phyloP scores from a whole-genome alignment of 441 rosid genomes.

The Heliophila coronopifolia region DNA sequence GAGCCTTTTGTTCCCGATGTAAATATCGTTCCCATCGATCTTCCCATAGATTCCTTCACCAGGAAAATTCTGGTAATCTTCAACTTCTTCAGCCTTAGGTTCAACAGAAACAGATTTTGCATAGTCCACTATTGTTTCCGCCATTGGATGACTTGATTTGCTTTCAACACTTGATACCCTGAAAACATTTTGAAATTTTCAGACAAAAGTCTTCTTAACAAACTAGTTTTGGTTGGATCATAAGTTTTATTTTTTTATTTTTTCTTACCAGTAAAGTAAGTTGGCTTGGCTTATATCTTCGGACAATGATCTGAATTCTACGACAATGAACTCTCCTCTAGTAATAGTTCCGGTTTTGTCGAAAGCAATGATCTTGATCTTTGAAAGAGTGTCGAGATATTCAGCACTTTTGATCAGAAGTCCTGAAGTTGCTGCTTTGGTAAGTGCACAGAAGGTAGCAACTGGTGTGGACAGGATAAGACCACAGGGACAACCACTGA shows the following conservation, averaged over 20 bases:
- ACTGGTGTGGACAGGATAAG: slow-evolving; percentile 87
- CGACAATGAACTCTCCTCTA: slow-evolving; percentile 69
- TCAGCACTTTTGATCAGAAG: slow-evolving; percentile 81
- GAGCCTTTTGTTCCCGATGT: slow-evolving; percentile 67
- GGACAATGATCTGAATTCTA: slow-evolving; percentile 44
- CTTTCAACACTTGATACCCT: slow-evolving; percentile 93
- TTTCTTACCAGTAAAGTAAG: slow-evolving; percentile 36
- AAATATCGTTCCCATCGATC: slow-evolving; percentile 55
- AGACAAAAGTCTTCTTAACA: neutral
- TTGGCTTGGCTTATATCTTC: slow-evolving; percentile 33
- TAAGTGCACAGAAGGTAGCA: slow-evolving; percentile 84
- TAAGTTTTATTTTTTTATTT: too few species aligned
- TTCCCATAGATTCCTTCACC: slow-evolving; percentile 84
- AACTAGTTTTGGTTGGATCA: too few species aligned
- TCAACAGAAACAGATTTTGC: slow-evolving; percentile 49
- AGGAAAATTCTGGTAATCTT: slow-evolving; percentile 61
- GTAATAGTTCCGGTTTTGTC: slow-evolving; percentile 95
- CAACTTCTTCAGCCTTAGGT: slow-evolving; percentile 65
- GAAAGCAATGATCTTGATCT: slow-evolving; percentile 62
- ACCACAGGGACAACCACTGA: slow-evolving; percentile 90
- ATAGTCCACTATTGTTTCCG: slow-evolving; percentile 58
- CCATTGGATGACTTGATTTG: slow-evolving; percentile 93
- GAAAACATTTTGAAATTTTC: neutral
- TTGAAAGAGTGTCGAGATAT: slow-evolving; percentile 62
- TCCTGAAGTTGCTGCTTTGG: slow-evolving; percentile 73